These are phyloP conservation scores for Botryotinia globosa DNA, from an alignment of 2,329 filamentous ascomycete genomes.

Conservation along the genomic window DNA sequence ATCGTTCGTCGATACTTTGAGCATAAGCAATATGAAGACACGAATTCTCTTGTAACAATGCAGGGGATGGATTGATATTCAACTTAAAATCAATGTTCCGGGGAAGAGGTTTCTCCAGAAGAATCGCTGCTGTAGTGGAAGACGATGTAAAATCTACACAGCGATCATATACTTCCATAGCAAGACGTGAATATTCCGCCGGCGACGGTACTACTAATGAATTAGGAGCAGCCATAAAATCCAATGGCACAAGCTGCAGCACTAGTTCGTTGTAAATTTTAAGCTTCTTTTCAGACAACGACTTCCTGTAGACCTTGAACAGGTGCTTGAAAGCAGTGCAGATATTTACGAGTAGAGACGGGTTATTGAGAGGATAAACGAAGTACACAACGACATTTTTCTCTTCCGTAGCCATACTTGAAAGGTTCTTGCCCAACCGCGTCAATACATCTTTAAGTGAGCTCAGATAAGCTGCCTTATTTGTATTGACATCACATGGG, in stretches of 20 bases:
- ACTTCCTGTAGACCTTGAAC: conserved; percentile 59
- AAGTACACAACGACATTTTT: conserved; percentile 74
- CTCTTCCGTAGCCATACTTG: conserved; percentile 38
- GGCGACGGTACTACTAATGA: conserved; percentile 62
- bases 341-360: conserved; percentile 63
- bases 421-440: conserved; percentile 35
- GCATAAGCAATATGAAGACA: conserved; percentile 80
- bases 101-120: conserved; percentile 68
- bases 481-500: conserved; percentile 29
- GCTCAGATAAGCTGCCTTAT: conserved; percentile 26
- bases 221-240: conserved; percentile 62
- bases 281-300: conserved; percentile 49
- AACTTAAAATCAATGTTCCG: conserved; percentile 75
- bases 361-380: conserved; percentile 64
- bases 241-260: conserved; percentile 70
- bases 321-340: conserved; percentile 73
- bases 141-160: conserved; percentile 58
- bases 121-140: conserved; percentile 66
- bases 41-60: conserved; percentile 73
- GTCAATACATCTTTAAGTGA: conserved; percentile 35
- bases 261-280: conserved; percentile 62
- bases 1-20: conserved; percentile 69
- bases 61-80: conserved; percentile 62
- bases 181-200: conserved; percentile 58
- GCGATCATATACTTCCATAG: conserved; percentile 75